Evolutionary conservation across 116 monocot genomes (phyloP), one percentile per base, ranked within the genome.

Genomic region (Cymodocea nodosa): DNA sequence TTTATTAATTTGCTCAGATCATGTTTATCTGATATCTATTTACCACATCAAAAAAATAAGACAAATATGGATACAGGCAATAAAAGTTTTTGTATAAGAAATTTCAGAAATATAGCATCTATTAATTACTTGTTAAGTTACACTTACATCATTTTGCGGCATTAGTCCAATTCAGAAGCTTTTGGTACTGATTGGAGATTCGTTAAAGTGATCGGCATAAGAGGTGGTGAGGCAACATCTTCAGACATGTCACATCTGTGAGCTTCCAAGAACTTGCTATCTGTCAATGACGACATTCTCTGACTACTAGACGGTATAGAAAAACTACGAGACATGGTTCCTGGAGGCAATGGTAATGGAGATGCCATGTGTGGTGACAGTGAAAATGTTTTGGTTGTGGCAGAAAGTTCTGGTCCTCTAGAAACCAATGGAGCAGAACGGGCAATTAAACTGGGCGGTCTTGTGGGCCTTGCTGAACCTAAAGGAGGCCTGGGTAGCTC

Each of bases 401-500:
- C 53, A 61, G 65, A 62, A 70, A 65, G 53, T 6, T 81, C 83
- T 24, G 66, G 79, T 24, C 74, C 71, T 73, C 74, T 81, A 20
- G 69, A 67, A 6, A 75, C 65, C 73, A 92, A 76, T 44, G 92
- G 91, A 11, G 85, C 95, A 23, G 95, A 97, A 78, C 91, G 83
- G 61, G 81, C 84, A 65, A 83, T 64, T 50, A 84, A 76, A 76
- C 60, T 76, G 16, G 71, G 25, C 19, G 72, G 71, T 7, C 57
- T 52, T 35, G 69, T 48, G 30, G 64, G 69, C 54, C 60, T 76
- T 10, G 64, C 71, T 50, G 53, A 70, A 77, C 56, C 70, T 9
- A 50, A 34, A 60, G 98, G 98, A 64, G 98, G 98, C 61, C 85
- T 81, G 4, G 98, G 98, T 60, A 98, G 89, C 70, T 98, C 89